These are phyloP conservation scores for Dichomitus squalens DNA, from an alignment of 1,284 basidiomycete genomes.

Conservation along the genomic window DNA sequence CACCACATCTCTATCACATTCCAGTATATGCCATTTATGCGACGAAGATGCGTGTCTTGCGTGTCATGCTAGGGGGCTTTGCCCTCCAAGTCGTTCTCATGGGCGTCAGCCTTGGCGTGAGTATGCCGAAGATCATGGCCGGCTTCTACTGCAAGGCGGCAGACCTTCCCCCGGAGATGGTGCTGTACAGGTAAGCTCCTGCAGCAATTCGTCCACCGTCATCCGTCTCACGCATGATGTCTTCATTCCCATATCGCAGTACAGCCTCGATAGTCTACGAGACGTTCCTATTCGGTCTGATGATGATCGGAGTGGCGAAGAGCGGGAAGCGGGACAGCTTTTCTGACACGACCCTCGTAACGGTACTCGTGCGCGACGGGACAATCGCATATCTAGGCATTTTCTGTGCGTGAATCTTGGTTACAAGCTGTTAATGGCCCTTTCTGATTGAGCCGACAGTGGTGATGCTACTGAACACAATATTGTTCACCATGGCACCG, in stretches of 20 bases:
- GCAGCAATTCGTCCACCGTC: not conserved
- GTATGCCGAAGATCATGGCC: slow-evolving; percentile 31
- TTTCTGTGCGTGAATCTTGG: slow-evolving; percentile 26
- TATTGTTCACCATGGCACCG: slow-evolving; percentile 31
- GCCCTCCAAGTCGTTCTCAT: slow-evolving; percentile 30
- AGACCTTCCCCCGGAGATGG: slow-evolving; percentile 29
- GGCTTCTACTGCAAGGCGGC: slow-evolving; percentile 28
- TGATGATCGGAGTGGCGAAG: slow-evolving; percentile 34
- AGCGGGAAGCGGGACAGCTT: slow-evolving; percentile 32
- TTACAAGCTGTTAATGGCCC: not conserved
- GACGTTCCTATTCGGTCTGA: slow-evolving; percentile 37
- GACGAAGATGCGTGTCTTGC: slow-evolving; percentile 22
- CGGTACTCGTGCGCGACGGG: slow-evolving; percentile 39
- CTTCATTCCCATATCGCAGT: slow-evolving; percentile 20
- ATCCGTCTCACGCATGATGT: not conserved
- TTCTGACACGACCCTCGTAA: slow-evolving; percentile 33
- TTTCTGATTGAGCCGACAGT: slow-evolving; percentile 13
- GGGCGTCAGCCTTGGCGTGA: slow-evolving; percentile 28
- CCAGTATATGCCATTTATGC: slow-evolving; percentile 37
- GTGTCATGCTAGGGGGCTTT: slow-evolving; percentile 28
- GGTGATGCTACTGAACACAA: slow-evolving; percentile 30
- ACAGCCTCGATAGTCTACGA: slow-evolving; percentile 39
- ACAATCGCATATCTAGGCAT: slow-evolving; percentile 32
- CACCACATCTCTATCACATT: not conserved
- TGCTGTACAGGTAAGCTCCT: slow-evolving; percentile 33